phyloP scores from a whole-genome alignment of 208 protist species.

The Trypanosoma brucei region DNA sequence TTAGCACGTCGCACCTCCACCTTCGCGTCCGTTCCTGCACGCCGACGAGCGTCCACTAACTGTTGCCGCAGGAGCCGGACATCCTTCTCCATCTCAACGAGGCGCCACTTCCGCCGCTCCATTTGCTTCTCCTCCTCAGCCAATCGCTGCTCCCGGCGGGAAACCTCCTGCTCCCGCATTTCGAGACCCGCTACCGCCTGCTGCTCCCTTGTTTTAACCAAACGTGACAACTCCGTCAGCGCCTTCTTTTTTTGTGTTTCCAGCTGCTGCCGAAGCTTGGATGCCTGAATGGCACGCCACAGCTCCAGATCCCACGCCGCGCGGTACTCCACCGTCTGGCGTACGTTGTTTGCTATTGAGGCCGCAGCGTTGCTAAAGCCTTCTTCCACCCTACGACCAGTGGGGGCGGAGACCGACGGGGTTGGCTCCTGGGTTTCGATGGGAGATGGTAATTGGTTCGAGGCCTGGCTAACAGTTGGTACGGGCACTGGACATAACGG shows the following conservation, averaged over 20 bases:
- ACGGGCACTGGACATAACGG: neutral
- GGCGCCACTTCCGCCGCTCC: slow-evolving; percentile 28
- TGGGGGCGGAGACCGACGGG: neutral
- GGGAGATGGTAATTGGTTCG: neutral
- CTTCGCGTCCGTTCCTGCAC: slow-evolving; percentile 68
- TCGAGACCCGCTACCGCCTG: slow-evolving; percentile 24
- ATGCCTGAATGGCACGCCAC: slow-evolving; percentile 78
- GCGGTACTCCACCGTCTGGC: slow-evolving; percentile 76
- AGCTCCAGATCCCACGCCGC: slow-evolving; percentile 86
- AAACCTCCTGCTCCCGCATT: slow-evolving; percentile 23
- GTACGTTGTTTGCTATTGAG: slow-evolving; percentile 29
- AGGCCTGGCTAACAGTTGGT: neutral
- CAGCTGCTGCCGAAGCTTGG: slow-evolving; percentile 56
- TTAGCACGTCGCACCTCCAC: slow-evolving; percentile 71
- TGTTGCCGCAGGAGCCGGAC: slow-evolving; percentile 51
- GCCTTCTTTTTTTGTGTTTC: slow-evolving; percentile 41
- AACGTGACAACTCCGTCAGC: slow-evolving; percentile 28
- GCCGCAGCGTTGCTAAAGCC: neutral
- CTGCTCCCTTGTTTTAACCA: slow-evolving; percentile 38
- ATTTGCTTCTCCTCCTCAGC: slow-evolving; percentile 34
- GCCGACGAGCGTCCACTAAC: slow-evolving; percentile 58
- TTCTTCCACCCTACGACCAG: neutral
- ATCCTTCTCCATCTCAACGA: slow-evolving; percentile 53
- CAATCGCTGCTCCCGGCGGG: slow-evolving; percentile 32
- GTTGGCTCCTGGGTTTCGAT: neutral